These are phyloP conservation scores for Suhomyces maxii DNA, from an alignment of 1,139 yeast genomes.

Conservation along the genomic window DNA sequence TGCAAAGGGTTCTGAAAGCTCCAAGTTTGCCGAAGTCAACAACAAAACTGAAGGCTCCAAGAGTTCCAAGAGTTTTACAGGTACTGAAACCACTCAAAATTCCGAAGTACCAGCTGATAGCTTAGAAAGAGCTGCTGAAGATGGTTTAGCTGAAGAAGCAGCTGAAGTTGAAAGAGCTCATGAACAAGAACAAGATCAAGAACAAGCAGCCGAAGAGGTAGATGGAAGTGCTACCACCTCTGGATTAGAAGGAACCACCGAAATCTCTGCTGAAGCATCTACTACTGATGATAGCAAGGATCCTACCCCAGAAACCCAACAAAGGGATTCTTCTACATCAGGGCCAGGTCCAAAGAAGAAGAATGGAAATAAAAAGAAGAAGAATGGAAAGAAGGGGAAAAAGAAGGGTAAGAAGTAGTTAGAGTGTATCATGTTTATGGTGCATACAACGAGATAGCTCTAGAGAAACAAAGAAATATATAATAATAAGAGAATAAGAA, in stretches of 20 bases:
- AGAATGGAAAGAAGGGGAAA: slow-evolving; percentile 11
- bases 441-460: background rate
- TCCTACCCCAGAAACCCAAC: slow-evolving; percentile 8
- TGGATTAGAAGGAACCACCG: background rate
- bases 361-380: slow-evolving; percentile 10
- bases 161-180: background rate
- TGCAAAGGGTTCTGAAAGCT: background rate
- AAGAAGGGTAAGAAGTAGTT: slow-evolving; percentile 6
- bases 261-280: background rate
- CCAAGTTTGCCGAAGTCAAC: no score
- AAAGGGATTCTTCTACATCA: background rate
- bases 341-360: slow-evolving; percentile 3
- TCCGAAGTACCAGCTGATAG: background rate
- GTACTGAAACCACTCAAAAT: background rate
- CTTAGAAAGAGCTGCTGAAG: background rate
- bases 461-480: background rate
- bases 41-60: background rate
- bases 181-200: no score
- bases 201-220: background rate
- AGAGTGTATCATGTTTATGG: background rate
- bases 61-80: background rate
- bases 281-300: slow-evolving; percentile 2
- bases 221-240: background rate
- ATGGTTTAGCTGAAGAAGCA: background rate
- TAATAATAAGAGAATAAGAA: no score